Conservation (phyloP, 306 rosid species). For the Cicer pinnatifidum region DNA sequence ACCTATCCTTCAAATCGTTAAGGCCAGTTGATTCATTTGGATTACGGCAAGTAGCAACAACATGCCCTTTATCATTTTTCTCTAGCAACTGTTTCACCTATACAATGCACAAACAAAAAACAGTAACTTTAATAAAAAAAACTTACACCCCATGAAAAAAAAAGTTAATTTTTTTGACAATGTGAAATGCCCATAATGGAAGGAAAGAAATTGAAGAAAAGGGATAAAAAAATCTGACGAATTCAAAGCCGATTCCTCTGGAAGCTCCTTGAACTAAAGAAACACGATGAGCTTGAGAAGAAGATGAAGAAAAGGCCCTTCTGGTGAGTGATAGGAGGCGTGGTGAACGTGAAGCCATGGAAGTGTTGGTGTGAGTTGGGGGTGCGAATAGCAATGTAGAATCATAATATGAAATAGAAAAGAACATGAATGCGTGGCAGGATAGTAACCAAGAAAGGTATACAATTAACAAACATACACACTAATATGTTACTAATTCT, state of each 20-base stretch:
- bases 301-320: constrained; percentile 47
- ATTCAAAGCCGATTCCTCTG: constrained; percentile 67
- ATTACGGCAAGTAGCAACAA: constrained; percentile 84
- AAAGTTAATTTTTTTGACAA: constrained; percentile 3
- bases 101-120: constrained; percentile 35
- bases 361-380: constrained; percentile 6
- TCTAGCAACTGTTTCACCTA: constrained; percentile 87
- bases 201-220: background rate
- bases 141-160: background rate
- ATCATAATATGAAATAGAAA: constrained; percentile 8
- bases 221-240: constrained; percentile 42
- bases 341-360: constrained; percentile 48
- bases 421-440: constrained; percentile 41
- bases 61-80: constrained; percentile 75
- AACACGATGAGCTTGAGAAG: constrained; percentile 46
- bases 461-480: background rate
- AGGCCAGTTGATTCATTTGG: constrained; percentile 74
- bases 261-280: constrained; percentile 70
- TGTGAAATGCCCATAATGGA: constrained; percentile 11
- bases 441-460: constrained; percentile 21
- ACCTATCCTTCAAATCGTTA: constrained; percentile 62
- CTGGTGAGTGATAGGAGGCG: constrained; percentile 38
- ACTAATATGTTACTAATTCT: background rate
- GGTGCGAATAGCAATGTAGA: constrained; percentile 1
- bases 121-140: background rate